phyloP scores from a whole-genome alignment of 1,284 basidiomycete species.

The Sanguinoderma infundibulare region DNA sequence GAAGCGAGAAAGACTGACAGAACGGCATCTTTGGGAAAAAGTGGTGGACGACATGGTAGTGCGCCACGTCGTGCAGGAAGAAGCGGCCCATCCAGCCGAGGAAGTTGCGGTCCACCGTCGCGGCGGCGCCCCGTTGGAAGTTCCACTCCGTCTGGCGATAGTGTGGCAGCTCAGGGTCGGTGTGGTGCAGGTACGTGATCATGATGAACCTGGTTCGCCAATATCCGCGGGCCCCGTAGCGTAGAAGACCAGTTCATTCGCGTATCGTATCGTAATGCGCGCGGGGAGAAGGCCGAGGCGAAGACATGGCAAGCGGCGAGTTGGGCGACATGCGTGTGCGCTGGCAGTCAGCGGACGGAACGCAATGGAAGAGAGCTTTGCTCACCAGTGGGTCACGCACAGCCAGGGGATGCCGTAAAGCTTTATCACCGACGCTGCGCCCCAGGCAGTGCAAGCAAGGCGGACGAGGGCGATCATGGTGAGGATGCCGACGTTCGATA shows the following conservation, averaged over 20 bases:
- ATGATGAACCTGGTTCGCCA: slow-evolving; percentile 41
- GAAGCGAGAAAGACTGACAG: slow-evolving; percentile 28
- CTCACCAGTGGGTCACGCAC: slow-evolving; percentile 57
- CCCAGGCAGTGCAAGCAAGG: slow-evolving; percentile 39
- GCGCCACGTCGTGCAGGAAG: slow-evolving; percentile 47
- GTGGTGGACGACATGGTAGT: slow-evolving; percentile 47
- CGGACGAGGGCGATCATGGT: slow-evolving; percentile 49
- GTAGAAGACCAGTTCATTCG: not conserved
- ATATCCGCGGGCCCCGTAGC: not conserved
- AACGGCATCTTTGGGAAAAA: slow-evolving; percentile 42
- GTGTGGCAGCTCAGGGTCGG: slow-evolving; percentile 44
- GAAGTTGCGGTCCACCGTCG: slow-evolving; percentile 59
- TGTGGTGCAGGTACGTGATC: slow-evolving; percentile 48
- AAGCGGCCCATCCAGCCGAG: slow-evolving; percentile 54
- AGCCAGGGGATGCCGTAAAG: slow-evolving; percentile 65
- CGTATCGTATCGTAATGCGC: not conserved
- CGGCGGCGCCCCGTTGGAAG: slow-evolving; percentile 59
- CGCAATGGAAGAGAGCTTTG: not conserved
- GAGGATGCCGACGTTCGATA: slow-evolving; percentile 59
- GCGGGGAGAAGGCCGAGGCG: not conserved
- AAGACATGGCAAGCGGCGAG: not conserved
- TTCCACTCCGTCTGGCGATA: slow-evolving; percentile 51
- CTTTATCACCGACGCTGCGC: slow-evolving; percentile 48
- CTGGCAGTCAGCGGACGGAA: not conserved
- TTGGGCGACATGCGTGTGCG: not conserved